Evolutionary conservation across 2,329 filamentous ascomycete genomes (phyloP).

Genomic region (Talaromyces sp.): DNA sequence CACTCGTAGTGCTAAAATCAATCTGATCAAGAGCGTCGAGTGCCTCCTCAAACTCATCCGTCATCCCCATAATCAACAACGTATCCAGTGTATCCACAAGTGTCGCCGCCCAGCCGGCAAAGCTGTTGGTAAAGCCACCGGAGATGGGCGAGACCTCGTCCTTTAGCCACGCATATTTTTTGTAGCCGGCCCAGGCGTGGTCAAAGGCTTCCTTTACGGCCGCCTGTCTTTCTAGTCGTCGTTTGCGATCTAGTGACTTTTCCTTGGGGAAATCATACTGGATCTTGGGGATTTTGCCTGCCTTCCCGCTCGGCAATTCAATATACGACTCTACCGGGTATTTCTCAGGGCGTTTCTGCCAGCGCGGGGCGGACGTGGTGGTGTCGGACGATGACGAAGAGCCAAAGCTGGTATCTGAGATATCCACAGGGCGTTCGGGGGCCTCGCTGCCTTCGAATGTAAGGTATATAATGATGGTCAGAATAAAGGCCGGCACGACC

Average conservation of each 20-base stretch:
- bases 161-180: constrained; percentile 72
- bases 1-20: constrained; percentile 72
- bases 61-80: constrained; percentile 77
- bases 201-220: constrained; percentile 70
- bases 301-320: constrained; percentile 64
- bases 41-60: constrained; percentile 74
- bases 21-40: constrained; percentile 65
- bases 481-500: constrained; percentile 20
- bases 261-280: constrained; percentile 69
- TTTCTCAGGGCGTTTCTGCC: constrained; percentile 66
- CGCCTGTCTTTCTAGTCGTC: constrained; percentile 60
- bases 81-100: constrained; percentile 79
- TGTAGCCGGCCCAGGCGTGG: constrained; percentile 80
- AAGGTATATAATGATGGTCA: constrained; percentile 20
- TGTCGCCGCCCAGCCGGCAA: constrained; percentile 87
- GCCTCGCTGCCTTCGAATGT: constrained; percentile 4
- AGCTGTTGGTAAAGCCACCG: constrained; percentile 68
- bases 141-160: constrained; percentile 79
- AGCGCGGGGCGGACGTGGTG: constrained; percentile 48
- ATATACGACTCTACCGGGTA: constrained; percentile 72
- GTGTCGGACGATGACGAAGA: not conserved
- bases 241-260: constrained; percentile 52
- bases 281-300: constrained; percentile 68
- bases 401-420: not conserved
- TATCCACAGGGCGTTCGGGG: constrained; percentile 14